phyloP scores from a whole-genome alignment of 257 asterid genomes.

The Nicotiana knightiana region DNA sequence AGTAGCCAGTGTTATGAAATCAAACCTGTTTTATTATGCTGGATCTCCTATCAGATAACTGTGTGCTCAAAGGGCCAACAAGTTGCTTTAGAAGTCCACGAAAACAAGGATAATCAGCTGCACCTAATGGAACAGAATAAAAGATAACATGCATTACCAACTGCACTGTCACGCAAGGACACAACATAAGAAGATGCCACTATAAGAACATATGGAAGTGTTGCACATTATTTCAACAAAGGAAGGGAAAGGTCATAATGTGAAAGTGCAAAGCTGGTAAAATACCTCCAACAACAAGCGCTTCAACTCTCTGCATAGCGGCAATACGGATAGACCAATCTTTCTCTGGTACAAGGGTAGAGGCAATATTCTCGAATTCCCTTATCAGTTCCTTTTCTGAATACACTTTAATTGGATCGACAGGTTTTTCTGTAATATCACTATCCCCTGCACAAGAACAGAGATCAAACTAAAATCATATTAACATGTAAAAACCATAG shows the following conservation, averaged over 20 bases:
- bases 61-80: conserved; percentile 79
- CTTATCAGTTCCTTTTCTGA: conserved; percentile 92
- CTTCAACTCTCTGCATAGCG: conserved; percentile 96
- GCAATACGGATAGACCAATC: conserved; percentile 96
- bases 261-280: conserved; percentile 10
- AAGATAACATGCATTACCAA: background rate
- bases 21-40: conserved; percentile 96
- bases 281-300: conserved; percentile 91
- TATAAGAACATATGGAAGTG: background rate
- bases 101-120: conserved; percentile 84
- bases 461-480: conserved; percentile 13
- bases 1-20: background rate
- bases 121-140: conserved; percentile 51
- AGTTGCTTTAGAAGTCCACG: conserved; percentile 96
- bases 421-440: conserved; percentile 84
- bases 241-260: background rate
- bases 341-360: conserved; percentile 91
- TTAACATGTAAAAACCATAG: background rate
- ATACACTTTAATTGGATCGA: conserved; percentile 84
- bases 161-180: background rate
- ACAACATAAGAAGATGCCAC: background rate
- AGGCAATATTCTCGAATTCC: conserved; percentile 89
- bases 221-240: background rate
- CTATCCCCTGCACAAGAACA: conserved; percentile 60
- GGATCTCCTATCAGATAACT: conserved; percentile 94